Percentiles rank a stretch among this genome's conserved stretches.
Conservation (phyloP, 176 grass and related monocot genomes). For the Bonia amplexicaulis region DNA sequence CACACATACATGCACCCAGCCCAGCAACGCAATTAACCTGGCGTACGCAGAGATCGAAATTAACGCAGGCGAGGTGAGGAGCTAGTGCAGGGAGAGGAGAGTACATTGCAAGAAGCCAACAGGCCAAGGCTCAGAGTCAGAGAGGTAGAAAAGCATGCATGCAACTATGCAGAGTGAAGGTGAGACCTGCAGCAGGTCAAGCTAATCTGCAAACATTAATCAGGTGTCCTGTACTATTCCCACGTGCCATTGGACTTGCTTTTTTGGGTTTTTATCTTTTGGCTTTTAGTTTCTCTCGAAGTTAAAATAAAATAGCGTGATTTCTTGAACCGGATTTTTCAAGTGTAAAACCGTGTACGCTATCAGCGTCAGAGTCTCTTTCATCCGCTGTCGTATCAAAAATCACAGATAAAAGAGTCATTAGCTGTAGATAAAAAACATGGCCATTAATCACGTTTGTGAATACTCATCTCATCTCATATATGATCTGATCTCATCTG, state of each 20-base stretch:
- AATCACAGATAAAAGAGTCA: too few relatives aligned
- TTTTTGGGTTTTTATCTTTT: too few relatives aligned
- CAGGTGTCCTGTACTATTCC: not conserved
- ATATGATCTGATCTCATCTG: not conserved
- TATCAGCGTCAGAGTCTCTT: too few relatives aligned
- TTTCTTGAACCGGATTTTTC: too few relatives aligned
- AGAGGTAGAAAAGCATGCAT: not conserved
- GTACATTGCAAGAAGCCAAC: not conserved
- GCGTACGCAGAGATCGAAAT: not conserved
- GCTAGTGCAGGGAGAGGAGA: not conserved
- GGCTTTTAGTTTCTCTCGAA: too few relatives aligned
- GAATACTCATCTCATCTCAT: not conserved
- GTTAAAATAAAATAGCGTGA: too few relatives aligned
- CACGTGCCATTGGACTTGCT: not conserved
- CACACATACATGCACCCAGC: not conserved
- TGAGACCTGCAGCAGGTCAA: not conserved
- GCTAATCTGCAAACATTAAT: not conserved
- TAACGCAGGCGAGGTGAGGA: not conserved
- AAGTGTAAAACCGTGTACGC: too few relatives aligned
- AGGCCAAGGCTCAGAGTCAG: not conserved
- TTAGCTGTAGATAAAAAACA: too few relatives aligned
- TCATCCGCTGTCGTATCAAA: too few relatives aligned
- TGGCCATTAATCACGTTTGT: not conserved
- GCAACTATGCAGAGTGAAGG: not conserved
- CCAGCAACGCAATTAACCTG: constrained; percentile 4